Evolutionary conservation across 179 eudicot genomes (phyloP).

Genomic region (Pouteria campechiana): DNA sequence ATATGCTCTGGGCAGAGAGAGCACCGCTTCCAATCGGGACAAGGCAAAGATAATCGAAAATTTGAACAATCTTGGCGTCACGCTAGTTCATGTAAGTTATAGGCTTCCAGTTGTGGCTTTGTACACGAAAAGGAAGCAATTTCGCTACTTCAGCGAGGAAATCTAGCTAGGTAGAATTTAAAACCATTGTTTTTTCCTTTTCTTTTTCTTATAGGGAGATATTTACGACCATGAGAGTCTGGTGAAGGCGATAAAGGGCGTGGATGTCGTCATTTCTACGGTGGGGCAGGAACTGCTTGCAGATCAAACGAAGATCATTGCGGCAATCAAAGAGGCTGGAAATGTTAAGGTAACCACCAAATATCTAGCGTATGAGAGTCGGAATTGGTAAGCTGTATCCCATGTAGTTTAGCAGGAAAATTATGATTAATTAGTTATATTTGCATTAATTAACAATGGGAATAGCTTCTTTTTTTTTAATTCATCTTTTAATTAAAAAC

Average conservation of each 20-base stretch:
- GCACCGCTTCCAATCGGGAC: constrained; percentile 29
- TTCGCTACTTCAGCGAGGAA: too few species aligned
- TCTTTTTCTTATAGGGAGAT: constrained; percentile 27
- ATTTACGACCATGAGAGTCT: constrained; percentile 44
- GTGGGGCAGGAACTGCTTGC: constrained; percentile 24
- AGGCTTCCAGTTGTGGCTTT: too few species aligned
- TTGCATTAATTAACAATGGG: too few species aligned
- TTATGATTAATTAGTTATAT: too few species aligned
- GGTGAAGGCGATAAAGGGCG: constrained; percentile 51
- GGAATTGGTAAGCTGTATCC: too few species aligned
- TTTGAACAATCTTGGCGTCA: constrained; percentile 35
- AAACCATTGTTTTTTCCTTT: background rate
- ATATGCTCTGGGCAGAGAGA: constrained; percentile 24
- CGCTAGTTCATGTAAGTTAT: constrained; percentile 19
- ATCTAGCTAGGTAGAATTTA: too few species aligned
- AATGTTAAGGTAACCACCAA: constrained; percentile 59
- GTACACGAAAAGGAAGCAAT: too few species aligned
- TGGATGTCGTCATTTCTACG: constrained; percentile 56
- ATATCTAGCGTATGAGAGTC: too few species aligned
- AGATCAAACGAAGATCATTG: constrained; percentile 52
- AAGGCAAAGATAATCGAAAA: constrained; percentile 22
- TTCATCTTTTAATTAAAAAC: too few species aligned
- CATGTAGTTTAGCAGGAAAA: too few species aligned
- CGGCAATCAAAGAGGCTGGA: constrained; percentile 65
- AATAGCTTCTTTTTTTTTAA: too few species aligned